A percentile compares a stretch with the other conserved stretches of the same genome.
These are phyloP conservation scores for Rhododendron kiyosumense DNA, from an alignment of 148 eudicot genomes.

Conservation along the genomic window DNA sequence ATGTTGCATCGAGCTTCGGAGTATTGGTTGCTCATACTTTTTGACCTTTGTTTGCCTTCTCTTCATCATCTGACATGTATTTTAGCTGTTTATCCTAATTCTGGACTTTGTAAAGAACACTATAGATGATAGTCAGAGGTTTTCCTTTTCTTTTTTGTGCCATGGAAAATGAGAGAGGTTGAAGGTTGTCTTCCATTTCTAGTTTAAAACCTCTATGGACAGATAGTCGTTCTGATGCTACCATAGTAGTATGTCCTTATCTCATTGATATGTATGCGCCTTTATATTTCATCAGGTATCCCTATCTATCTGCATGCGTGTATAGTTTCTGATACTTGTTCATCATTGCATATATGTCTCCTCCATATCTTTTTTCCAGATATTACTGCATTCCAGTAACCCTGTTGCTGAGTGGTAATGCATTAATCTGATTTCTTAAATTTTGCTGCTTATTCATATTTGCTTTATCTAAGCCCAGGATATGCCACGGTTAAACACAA, in stretches of 20 bases:
- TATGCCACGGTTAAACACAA: not conserved
- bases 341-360: not conserved
- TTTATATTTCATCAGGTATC: not conserved
- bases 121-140: not conserved
- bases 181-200: not conserved
- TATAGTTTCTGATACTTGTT: not conserved
- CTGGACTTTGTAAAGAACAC: not conserved
- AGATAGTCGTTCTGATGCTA: too few relatives aligned
- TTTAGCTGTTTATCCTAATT: not conserved
- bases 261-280: not conserved
- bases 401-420: not conserved
- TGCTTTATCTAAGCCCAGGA: not conserved
- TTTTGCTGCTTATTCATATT: not conserved
- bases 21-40: not conserved
- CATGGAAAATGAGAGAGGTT: not conserved
- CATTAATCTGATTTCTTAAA: not conserved
- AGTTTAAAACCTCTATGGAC: not conserved
- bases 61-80: not conserved
- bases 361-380: not conserved
- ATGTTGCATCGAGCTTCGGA: not conserved
- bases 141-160: not conserved
- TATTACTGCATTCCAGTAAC: not conserved
- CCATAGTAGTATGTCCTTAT: not conserved
- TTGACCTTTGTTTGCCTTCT: not conserved
- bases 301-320: not conserved